Base-by-base conservation (phyloP, 805 yeast species). In the Ascoidea tarda region DNA sequence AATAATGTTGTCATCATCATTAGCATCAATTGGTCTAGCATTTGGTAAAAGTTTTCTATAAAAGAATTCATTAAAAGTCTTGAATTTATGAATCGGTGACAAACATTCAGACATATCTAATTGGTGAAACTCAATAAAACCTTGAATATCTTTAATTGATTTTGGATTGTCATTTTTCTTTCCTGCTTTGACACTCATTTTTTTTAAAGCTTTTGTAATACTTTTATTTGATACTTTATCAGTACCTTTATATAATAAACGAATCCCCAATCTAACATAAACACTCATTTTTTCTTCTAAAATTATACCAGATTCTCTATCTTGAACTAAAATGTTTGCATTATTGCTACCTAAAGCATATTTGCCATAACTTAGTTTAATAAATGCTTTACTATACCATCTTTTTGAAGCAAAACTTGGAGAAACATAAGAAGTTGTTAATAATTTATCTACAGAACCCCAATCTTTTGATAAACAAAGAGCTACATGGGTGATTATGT, bases 271-370 rank as follows among this genome's bases (percentile, higher is more conserved):
- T 50, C 96, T 73, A 8, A 93, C 93, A 60, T 87, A 87, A 1
- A 86, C 79, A 54, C 90, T 82, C 86, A 93, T 91, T 60, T 88
- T 88, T 61, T 91, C 99, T 63, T 91, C 98, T 62, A 85, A 66
- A n/a, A 91, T 79, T 49, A 87, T 76, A 0, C 99, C 99, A 0
- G 96, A 83, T 16, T 76, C 72, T 55, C 99, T 73, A 64, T 93
- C 97, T 65, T 93, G 98, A 2, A 91, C 97, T 50, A 93, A 70
- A 33, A 93, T 91, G 62, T 91, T 91, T 6, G 97, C 99, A 49
- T 95, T 88, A 62, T 91, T 87, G 31, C 83, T 81, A 2, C 97
- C 97, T 45, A 91, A 67, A 50, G 81, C 80, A 63, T 89, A 84
- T 60, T 84, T 84, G 0, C 99, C 99, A 62, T 87, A 89, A 0